A percentile compares a stretch with the other conserved stretches of the same genome.
phyloP scores from a whole-genome alignment of 176 grass and related monocot genomes.

The Alloteropsis semialata region DNA sequence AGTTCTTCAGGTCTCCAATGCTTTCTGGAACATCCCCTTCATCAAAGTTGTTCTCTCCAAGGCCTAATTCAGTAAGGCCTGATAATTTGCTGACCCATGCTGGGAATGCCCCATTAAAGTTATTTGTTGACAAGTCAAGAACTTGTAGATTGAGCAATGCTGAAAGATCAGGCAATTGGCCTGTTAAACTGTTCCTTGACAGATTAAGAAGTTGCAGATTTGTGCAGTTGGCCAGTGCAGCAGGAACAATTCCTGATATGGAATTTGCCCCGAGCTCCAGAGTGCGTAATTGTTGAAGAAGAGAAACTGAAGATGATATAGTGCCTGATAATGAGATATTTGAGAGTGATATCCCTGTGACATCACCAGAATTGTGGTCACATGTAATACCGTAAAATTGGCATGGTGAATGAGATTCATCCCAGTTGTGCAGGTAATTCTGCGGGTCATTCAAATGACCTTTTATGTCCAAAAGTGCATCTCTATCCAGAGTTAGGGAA shows the following conservation, averaged over 20 bases:
- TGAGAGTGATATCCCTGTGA: slow-evolving; percentile 63
- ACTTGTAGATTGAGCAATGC: slow-evolving; percentile 53
- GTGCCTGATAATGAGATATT: slow-evolving; percentile 76
- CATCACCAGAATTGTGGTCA: slow-evolving; percentile 43
- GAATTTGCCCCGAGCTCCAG: slow-evolving; percentile 70
- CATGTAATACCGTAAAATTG: slow-evolving; percentile 76
- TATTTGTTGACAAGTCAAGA: slow-evolving; percentile 89
- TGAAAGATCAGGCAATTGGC: slow-evolving; percentile 76
- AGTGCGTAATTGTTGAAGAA: slow-evolving; percentile 48
- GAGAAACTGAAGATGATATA: slow-evolving; percentile 68
- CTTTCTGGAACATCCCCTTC: slow-evolving; percentile 63
- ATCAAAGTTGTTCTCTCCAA: slow-evolving; percentile 82
- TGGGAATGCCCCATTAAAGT: slow-evolving; percentile 67
- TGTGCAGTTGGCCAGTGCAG: slow-evolving; percentile 56
- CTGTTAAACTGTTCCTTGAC: slow-evolving; percentile 66
- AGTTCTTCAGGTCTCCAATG: slow-evolving; percentile 75
- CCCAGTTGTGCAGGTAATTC: slow-evolving; percentile 64
- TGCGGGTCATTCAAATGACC: slow-evolving; percentile 67
- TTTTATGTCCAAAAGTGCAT: slow-evolving; percentile 70
- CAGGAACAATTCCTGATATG: slow-evolving; percentile 68
- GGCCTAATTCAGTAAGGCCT: slow-evolving; percentile 54
- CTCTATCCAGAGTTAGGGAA: slow-evolving; percentile 51
- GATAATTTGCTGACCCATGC: slow-evolving; percentile 56
- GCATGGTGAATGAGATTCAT: slow-evolving; percentile 48
- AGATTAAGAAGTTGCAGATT: slow-evolving; percentile 82